Evolutionary conservation across 2,329 filamentous ascomycete species (phyloP), one percentile per base, ranked within the genome.

Genomic region (Cercospora sp.): DNA sequence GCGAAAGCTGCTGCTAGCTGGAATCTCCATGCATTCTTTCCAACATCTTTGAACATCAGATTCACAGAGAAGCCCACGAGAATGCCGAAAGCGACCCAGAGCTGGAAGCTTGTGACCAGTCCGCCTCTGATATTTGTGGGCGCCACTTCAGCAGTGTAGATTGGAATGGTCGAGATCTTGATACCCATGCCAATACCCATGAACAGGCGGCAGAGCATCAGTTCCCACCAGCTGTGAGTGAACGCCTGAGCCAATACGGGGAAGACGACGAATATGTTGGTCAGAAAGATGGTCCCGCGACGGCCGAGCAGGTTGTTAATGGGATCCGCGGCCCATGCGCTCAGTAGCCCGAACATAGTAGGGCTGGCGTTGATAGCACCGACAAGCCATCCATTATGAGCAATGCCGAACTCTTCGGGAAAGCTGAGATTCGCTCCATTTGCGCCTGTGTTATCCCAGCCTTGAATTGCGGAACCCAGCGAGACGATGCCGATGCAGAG

Each of bases 161-260:
- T 74, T 0, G 81, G 80, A 0, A 83, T 80, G 3, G 81, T 83
- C 2, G 62, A 66, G 87, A 88, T 69, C 59, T 76, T 77, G 61
- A 73, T 65, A 13, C 75, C 75, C 63, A 76, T 72, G 2, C 75
- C 75, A 49, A 94, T 85, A 13, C 92, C 92, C 66, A 94, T 85
- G 10, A 90, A 83, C 64, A 94, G 84, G 49, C 91, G 88, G 63
- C 87, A 89, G 53, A 87, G 82, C 65, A 94, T 84, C 72, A 93
- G 86, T 73, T 91, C 86, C 77, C 82, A 84, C 90, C 91, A 94
- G 89, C 85, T 86, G 68, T 88, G 85, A n/a, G 83, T 82, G 21
- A 87, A 74, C 0, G 84, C 90, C 86, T 82, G 90, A 79, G 70
- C 88, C 84, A 28, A 82, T 62, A 90, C 91, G 7, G 91, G 88